Base-by-base conservation (phyloP, 768 basidiomycete species). In the Lactarius sanguifluus region DNA sequence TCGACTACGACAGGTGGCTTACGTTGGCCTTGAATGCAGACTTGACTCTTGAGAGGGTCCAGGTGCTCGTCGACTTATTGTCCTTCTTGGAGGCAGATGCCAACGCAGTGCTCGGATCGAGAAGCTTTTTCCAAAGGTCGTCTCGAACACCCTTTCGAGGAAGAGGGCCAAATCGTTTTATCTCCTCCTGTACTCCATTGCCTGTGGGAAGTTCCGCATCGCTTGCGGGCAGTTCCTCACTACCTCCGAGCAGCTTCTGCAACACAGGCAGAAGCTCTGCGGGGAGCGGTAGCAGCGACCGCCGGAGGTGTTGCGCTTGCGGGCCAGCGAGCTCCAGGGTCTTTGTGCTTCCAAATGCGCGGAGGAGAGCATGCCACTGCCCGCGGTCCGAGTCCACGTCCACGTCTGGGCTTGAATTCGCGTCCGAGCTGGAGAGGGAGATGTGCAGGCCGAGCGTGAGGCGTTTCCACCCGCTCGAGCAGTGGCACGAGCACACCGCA, bases 381-480 rank as follows among this genome's bases (percentile, higher is more conserved):
- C 5, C 40, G 20, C 20, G 28, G 2, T 56, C 54, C 28, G 40
- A 18, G 43, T 30, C 54, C 10, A 1, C 2, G 25, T 36, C 25
- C 59, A 15, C 3, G 1, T 38, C 36, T 12, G 1, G 2, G 36
- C 36, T 13, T 13, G 36, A 38, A 38, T 38, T 1, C 12, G 40
- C 40, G 40, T 40, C 40, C 40, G 40, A 16, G 16, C 5, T 41
- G 16, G 41, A 2, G 41, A 7, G 41, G 41, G 41, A 41, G 0
- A 6, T 43, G 6, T 62, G 60, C 8, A 52, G 28, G 23, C 50
- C 61, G 20, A 62, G 61, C 0, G 13, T 32, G 40, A 62, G 54
- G 28, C 20, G 18, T n/a, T n/a, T 62, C 40, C 28, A 36, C 28
- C 1, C 20, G 38, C 1, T 2, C 30, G 7, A 62, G 38, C 18